A percentile compares a stretch with the other conserved stretches of the same genome.
These are phyloP conservation scores for Batkoa obscura DNA, from an alignment of 371 early-diverging fungal genomes.

Conservation along the genomic window DNA sequence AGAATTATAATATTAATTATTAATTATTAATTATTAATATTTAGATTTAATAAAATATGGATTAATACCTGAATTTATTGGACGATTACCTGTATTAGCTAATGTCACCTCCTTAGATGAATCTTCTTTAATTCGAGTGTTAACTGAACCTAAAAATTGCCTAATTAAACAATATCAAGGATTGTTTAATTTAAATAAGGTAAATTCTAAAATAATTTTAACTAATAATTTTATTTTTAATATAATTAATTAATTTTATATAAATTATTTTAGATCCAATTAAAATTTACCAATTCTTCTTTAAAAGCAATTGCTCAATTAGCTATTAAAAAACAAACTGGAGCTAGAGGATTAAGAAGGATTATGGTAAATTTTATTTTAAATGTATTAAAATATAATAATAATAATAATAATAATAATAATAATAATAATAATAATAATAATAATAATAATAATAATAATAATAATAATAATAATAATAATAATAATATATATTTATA, in stretches of 20 bases:
- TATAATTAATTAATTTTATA: neutral
- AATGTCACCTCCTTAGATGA: constrained; percentile 43
- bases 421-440: no score
- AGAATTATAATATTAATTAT: no score
- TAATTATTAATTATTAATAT: neutral
- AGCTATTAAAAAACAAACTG: constrained; percentile 66
- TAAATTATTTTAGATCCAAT: constrained; percentile 11
- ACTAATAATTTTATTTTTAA: neutral
- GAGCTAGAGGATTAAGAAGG: constrained; percentile 71
- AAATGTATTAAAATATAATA: no score
- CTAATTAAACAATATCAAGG: constrained; percentile 65
- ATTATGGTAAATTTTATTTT: constrained; percentile 36
- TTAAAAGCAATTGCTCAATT: constrained; percentile 45
- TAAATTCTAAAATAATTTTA: constrained; percentile 8
- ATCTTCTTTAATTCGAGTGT: constrained; percentile 51
- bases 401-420: neutral
- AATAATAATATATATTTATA: neutral
- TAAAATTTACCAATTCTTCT: constrained; percentile 51
- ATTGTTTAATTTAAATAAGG: constrained; percentile 43
- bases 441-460: no score
- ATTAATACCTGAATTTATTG: constrained; percentile 80
- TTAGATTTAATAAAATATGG: constrained; percentile 70
- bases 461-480: no score
- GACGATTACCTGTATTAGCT: constrained; percentile 74
- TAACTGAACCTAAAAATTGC: constrained; percentile 72